Conservation (phyloP, 257 asterid species). For the Scutellaria baicalensis region DNA sequence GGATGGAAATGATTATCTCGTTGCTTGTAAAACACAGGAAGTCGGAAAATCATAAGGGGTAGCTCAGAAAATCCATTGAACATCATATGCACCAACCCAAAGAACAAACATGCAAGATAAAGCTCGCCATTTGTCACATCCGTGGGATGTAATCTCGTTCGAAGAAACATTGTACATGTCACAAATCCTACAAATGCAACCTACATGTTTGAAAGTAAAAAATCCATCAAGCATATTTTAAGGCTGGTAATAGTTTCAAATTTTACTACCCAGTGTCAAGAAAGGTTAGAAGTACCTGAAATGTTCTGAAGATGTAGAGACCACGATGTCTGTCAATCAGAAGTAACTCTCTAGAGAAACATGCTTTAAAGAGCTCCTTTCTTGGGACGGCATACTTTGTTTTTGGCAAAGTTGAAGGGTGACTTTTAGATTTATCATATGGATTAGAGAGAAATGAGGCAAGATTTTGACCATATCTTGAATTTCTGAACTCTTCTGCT, state of each 20-base stretch:
- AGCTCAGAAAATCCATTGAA: slow-evolving; percentile 91
- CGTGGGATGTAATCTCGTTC: slow-evolving; percentile 65
- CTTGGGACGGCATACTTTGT: slow-evolving; percentile 56
- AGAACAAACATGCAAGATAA: slow-evolving; percentile 68
- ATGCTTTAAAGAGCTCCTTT: slow-evolving; percentile 72
- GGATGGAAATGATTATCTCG: slow-evolving; percentile 88
- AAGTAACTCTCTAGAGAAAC: slow-evolving; percentile 73
- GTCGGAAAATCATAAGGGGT: slow-evolving; percentile 73
- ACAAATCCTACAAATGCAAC: slow-evolving; percentile 80
- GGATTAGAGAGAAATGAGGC: slow-evolving; percentile 38
- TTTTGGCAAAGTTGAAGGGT: slow-evolving; percentile 57
- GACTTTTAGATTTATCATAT: slow-evolving; percentile 55
- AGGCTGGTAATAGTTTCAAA: not conserved
- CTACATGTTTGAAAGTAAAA: slow-evolving; percentile 23
- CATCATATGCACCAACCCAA: slow-evolving; percentile 82
- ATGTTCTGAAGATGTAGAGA: slow-evolving; percentile 69
- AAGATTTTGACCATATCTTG: slow-evolving; percentile 50
- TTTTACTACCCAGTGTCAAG: not conserved
- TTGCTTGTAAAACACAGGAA: slow-evolving; percentile 90
- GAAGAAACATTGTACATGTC: slow-evolving; percentile 74
- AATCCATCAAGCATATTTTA: not conserved
- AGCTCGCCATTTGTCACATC: slow-evolving; percentile 55
- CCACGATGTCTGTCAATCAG: slow-evolving; percentile 63
- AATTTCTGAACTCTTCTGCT: slow-evolving; percentile 61
- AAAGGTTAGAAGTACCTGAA: slow-evolving; percentile 47